Evolutionary conservation across 78 protist genomes (phyloP).

Genomic region (Dictyostelium intermedium): DNA sequence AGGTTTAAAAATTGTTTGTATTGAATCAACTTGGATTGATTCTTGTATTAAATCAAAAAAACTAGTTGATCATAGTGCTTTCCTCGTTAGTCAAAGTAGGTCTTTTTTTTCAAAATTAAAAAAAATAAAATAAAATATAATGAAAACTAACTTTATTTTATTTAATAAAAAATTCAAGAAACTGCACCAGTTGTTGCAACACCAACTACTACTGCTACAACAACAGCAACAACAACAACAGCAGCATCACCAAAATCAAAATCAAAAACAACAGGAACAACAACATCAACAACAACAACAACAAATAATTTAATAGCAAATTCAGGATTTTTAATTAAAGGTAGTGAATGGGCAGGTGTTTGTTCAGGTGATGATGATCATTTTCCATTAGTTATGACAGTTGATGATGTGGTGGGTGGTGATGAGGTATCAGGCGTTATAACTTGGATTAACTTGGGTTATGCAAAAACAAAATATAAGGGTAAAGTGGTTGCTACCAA

Average conservation of each 20-base stretch:
- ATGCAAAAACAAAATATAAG: slow-evolving; percentile 32
- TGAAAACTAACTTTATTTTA: neutral
- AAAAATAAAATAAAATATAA: too few relatives aligned
- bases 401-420: neutral
- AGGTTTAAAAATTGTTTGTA: neutral
- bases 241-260: neutral
- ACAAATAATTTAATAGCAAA: neutral
- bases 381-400: slow-evolving; percentile 28
- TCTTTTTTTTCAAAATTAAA: neutral
- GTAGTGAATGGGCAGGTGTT: slow-evolving; percentile 66
- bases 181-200: neutral
- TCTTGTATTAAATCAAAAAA: slow-evolving; percentile 14
- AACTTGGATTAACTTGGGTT: slow-evolving; percentile 19
- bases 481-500: neutral
- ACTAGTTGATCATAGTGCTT: slow-evolving; percentile 2
- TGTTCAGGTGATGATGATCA: slow-evolving; percentile 27
- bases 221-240: neutral
- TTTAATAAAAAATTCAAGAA: neutral
- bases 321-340: slow-evolving; percentile 10
- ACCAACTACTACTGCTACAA: neutral
- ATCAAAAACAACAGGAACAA: neutral
- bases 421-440: slow-evolving; percentile 1
- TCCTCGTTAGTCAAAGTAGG: slow-evolving; percentile 9
- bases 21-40: slow-evolving; percentile 2
- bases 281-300: neutral